Base-by-base conservation (phyloP, 106 monocot species). In the Allium sativum region DNA sequence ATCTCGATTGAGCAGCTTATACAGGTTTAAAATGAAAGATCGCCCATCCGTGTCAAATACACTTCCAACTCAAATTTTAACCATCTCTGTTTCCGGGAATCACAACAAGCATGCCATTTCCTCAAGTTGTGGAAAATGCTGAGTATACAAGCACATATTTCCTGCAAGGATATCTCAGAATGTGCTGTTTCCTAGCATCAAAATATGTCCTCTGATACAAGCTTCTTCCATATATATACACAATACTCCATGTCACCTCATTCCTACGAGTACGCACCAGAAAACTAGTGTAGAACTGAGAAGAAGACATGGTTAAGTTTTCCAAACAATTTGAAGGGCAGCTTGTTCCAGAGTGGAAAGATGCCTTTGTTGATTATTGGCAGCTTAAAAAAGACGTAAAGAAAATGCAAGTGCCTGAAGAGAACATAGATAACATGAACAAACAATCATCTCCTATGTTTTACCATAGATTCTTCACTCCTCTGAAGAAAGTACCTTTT, bases 271-370 rank as follows among this genome's bases (percentile, higher is more conserved):
- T 41, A 48, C 50, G 8, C 68, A 40, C 12, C 44, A 44, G 45
- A 16, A 31, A 31, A 31, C 31, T 31, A 31, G 31, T 31, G 31
- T 31, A 31, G 31, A 21, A 0, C 40, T 17, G 18, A 58, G 44
- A 42, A 65, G 44, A 40, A 54, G 48, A 58, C 10, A 92, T 92
- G 98, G 92, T 98, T 65, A 98, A 98, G 85, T 98, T 98, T 50
- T 92, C 92, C 9, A 98, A 98, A 74, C 98, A 98, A 62, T 92
- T 92, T 68, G 88, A 92, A 63, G 98, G 80, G 22, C 92, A 92
- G 74, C 76, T 98, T 17, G 88, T 98, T 47, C 98, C 98, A 15
- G 98, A 98, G 52, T 98, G 98, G 98, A 98, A 92, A 81, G 85
- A 98, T 31, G 98, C 98, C 40, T 98, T 98, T 64, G 92, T 98